These are phyloP conservation scores for Salix suchowensis DNA, from an alignment of 345 rosid genomes.

Conservation along the genomic window DNA sequence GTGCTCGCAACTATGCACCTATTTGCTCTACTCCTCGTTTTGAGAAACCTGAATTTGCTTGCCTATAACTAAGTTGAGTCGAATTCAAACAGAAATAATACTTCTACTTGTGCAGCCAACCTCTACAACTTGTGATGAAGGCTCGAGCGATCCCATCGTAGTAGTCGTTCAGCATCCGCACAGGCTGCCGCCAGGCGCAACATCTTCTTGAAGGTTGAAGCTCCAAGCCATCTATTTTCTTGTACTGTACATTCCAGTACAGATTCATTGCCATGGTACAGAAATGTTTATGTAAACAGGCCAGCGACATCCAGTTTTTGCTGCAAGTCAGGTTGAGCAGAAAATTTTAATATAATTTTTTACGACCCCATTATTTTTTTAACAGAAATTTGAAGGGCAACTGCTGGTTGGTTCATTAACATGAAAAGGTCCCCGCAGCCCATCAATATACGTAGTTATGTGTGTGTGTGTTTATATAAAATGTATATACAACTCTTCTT, in stretches of 20 bases:
- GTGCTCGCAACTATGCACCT: neutral
- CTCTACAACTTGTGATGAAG: slow-evolving; percentile 31
- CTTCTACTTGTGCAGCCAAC: slow-evolving; percentile 48
- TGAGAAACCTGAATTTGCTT: neutral
- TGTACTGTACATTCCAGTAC: neutral
- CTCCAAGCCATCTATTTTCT: neutral
- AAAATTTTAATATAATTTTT: neutral
- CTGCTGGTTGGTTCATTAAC: neutral
- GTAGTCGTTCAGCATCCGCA: slow-evolving; percentile 70
- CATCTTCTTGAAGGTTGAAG: slow-evolving; percentile 1
- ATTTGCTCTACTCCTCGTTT: neutral
- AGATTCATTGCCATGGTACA: neutral
- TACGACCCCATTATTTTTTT: neutral
- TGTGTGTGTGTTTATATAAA: too few relatives aligned
- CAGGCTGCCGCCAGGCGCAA: slow-evolving; percentile 10
- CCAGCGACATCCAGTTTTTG: neutral
- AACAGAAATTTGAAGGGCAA: neutral
- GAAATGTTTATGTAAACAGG: neutral
- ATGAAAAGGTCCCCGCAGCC: neutral
- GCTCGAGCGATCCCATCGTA: slow-evolving; percentile 47
- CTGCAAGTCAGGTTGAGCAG: neutral
- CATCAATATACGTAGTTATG: neutral
- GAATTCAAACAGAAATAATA: slow-evolving; percentile 2
- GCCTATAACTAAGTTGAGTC: neutral
- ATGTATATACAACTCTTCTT: too few relatives aligned